phyloP scores from a whole-genome alignment of 257 asterid genomes.

The Nicotiana otophora region DNA sequence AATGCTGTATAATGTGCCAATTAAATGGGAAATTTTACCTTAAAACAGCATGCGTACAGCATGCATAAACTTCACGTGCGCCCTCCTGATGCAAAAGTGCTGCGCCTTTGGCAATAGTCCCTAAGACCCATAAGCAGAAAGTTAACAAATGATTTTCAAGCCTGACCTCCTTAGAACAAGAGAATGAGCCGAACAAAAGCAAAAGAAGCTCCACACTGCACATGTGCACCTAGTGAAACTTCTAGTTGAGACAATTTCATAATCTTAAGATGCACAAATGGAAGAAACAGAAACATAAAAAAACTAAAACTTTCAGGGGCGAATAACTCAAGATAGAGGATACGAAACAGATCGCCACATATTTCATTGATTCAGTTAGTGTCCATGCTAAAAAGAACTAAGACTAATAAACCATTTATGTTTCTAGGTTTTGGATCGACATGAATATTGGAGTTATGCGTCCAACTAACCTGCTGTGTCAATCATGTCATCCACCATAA shows the following conservation, averaged over 20 bases:
- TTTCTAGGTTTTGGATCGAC: background rate
- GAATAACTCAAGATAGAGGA: background rate
- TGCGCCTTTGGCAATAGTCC: constrained; percentile 94
- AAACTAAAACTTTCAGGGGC: background rate
- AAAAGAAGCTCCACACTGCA: background rate
- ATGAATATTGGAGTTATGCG: background rate
- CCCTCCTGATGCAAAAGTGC: constrained; percentile 85
- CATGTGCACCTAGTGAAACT: background rate
- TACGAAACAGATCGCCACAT: background rate
- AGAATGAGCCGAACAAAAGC: background rate
- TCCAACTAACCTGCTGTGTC: constrained; percentile 80
- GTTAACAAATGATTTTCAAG: background rate
- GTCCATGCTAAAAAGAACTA: background rate
- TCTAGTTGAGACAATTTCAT: background rate
- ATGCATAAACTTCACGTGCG: constrained; percentile 96
- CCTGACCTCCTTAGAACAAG: background rate
- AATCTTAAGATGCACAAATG: background rate
- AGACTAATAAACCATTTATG: background rate
- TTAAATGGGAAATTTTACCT: constrained; percentile 38
- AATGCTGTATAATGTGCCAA: background rate
- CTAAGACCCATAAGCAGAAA: constrained; percentile 35
- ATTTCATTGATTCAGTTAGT: background rate
- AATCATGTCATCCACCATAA: constrained; percentile 96
- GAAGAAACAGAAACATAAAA: background rate
- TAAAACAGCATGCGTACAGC: constrained; percentile 92